These are phyloP conservation scores for Syzygium aromaticum DNA, from an alignment of 345 rosid species.

Conservation along the genomic window DNA sequence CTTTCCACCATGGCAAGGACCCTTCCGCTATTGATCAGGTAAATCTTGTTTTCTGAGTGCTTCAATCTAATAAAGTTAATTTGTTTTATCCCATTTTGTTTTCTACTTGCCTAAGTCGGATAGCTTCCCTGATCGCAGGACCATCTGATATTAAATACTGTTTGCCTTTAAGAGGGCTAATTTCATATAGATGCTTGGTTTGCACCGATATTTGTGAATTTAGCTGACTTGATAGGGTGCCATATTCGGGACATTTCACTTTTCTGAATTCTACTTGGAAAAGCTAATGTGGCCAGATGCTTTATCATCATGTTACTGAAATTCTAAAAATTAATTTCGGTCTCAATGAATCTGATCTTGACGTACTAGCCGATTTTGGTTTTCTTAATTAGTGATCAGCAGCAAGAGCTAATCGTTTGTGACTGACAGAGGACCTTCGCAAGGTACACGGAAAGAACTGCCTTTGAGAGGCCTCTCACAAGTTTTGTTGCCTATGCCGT, in stretches of 20 bases:
- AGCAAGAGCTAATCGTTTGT: not conserved
- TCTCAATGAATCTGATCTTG: not conserved
- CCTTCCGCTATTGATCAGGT: conserved; percentile 99
- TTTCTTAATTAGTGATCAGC: not conserved
- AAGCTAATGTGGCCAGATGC: not conserved
- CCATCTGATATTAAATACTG: not conserved
- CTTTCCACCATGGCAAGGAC: conserved; percentile 81
- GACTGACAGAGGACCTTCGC: conserved; percentile 64
- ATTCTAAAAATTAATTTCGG: not conserved
- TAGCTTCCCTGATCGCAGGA: not conserved
- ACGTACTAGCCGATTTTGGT: not conserved
- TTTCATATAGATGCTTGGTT: not conserved
- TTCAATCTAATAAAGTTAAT: not conserved
- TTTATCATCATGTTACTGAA: not conserved
- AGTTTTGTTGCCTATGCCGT: conserved; percentile 98
- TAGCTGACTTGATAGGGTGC: not conserved
- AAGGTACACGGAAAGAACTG: conserved; percentile 87
- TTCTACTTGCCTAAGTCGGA: not conserved
- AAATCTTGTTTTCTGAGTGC: not conserved
- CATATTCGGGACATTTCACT: not conserved
- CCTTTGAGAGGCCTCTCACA: conserved; percentile 96
- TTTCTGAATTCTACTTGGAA: not conserved
- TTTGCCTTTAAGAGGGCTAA: not conserved
- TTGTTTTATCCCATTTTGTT: not conserved
- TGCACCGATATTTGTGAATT: not conserved